Evolutionary conservation across 371 early-diverging fungal species (phyloP).

Genomic region (Cokeromyces recurvatus): DNA sequence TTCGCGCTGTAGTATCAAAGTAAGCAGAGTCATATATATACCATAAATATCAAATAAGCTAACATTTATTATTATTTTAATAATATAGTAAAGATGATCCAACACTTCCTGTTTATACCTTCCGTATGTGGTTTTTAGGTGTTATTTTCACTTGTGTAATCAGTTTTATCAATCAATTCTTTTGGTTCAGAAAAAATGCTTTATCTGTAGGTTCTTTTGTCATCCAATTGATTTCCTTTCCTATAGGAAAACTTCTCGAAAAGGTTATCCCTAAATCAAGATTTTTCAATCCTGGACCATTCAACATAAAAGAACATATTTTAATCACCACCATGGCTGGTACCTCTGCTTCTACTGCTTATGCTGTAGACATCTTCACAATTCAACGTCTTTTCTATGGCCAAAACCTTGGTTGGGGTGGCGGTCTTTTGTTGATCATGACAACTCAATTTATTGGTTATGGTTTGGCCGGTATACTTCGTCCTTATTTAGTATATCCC

Average conservation of each 20-base stretch:
- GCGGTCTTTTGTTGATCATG: constrained; percentile 55
- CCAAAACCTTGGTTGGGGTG: constrained; percentile 56
- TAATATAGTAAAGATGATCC: constrained; percentile 58
- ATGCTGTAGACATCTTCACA: constrained; percentile 73
- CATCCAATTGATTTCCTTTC: constrained; percentile 59
- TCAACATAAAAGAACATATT: constrained; percentile 85
- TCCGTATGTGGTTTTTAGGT: constrained; percentile 71
- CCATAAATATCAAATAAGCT: too few species aligned
- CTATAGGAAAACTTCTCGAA: constrained; percentile 64
- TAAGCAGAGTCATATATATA: constrained; percentile 2
- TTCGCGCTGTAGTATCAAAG: constrained; percentile 58
- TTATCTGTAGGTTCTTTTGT: constrained; percentile 44
- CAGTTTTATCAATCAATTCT: constrained; percentile 73
- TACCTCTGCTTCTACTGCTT: constrained; percentile 52
- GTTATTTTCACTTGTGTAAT: constrained; percentile 54
- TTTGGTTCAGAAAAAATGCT: constrained; percentile 65
- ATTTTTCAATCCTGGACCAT: constrained; percentile 79
- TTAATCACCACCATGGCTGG: constrained; percentile 67
- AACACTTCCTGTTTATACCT: constrained; percentile 65
- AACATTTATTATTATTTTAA: neutral
- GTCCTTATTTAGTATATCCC: constrained; percentile 78
- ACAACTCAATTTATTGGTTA: constrained; percentile 78
- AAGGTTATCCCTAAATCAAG: constrained; percentile 45
- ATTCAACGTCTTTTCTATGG: constrained; percentile 61
- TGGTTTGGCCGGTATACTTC: constrained; percentile 77